Conservation (phyloP, 2,329 filamentous ascomycete species). For the Diaporthe citri region DNA sequence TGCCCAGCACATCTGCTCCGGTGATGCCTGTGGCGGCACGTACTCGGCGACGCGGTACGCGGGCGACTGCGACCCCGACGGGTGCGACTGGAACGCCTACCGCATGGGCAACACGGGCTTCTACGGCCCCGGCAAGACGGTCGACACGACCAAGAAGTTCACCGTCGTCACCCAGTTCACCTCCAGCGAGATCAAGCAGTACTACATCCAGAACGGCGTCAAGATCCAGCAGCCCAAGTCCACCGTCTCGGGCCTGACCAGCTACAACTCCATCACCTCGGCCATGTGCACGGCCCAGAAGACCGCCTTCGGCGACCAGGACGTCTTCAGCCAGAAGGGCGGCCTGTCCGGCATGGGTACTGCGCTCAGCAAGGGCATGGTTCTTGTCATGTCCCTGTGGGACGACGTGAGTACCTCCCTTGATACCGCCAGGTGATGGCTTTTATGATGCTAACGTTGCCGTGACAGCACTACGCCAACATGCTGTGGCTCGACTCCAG, state of each 20-base stretch:
- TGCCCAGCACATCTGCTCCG: conserved; percentile 57
- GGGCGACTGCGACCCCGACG: conserved; percentile 73
- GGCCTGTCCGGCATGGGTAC: conserved; percentile 66
- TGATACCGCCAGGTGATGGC: no score
- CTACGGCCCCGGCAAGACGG: conserved; percentile 68
- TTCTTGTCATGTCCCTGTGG: conserved; percentile 72
- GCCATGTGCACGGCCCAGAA: conserved; percentile 69
- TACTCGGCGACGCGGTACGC: conserved; percentile 64
- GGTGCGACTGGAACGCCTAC: conserved; percentile 76
- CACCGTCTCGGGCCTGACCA: conserved; percentile 46
- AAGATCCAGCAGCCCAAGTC: conserved; percentile 63
- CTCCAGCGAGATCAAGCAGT: conserved; percentile 66
- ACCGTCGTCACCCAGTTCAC: conserved; percentile 75
- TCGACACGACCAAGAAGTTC: conserved; percentile 69
- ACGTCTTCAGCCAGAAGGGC: conserved; percentile 64
- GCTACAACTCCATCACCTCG: conserved; percentile 59
- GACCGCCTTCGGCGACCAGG: conserved; percentile 63
- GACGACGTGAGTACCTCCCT: conserved; percentile 58
- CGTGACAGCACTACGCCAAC: conserved; percentile 62
- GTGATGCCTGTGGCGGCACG: conserved; percentile 61
- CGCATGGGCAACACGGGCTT: conserved; percentile 71
- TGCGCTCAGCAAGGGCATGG: conserved; percentile 68
- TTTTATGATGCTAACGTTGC: not conserved
- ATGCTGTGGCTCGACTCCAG: conserved; percentile 74
- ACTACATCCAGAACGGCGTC: conserved; percentile 71